Evolutionary conservation across 75 land plant genomes (phyloP).

Genomic region (Pinus albicaulis): DNA sequence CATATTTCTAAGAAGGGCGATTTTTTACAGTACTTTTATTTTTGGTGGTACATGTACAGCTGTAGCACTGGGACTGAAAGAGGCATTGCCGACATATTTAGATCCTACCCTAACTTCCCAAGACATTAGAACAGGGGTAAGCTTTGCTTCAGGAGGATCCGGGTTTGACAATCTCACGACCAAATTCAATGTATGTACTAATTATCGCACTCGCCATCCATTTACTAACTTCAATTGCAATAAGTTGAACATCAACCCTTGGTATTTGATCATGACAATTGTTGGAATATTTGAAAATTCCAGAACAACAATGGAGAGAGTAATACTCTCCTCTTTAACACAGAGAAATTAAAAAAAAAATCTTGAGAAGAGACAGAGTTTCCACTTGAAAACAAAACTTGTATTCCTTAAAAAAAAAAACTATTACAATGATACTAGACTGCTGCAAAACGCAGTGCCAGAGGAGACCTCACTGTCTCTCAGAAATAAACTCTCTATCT

Average conservation of each 20-base stretch:
- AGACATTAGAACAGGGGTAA: constrained; percentile 45
- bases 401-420: too few relatives aligned
- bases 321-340: too few relatives aligned
- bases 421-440: too few relatives aligned
- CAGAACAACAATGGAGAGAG: too few relatives aligned
- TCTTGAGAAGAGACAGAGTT: too few relatives aligned
- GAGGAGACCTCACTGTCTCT: too few relatives aligned
- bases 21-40: not conserved
- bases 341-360: too few relatives aligned
- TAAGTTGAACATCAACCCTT: not conserved
- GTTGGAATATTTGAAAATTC: too few relatives aligned
- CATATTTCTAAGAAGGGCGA: not conserved
- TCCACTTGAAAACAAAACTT: too few relatives aligned
- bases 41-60: constrained; percentile 6
- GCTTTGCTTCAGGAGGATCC: constrained; percentile 60
- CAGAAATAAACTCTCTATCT: too few relatives aligned
- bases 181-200: constrained; percentile 27
- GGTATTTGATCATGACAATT: not conserved
- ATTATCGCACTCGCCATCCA: not conserved
- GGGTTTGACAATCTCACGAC: constrained; percentile 47
- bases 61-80: constrained; percentile 38
- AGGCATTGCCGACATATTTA: constrained; percentile 42
- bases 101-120: constrained; percentile 28
- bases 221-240: not conserved
- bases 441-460: too few relatives aligned